Evolutionary conservation across 2,329 filamentous ascomycete genomes (phyloP).

Genomic region (Blastomyces gilchristii): DNA sequence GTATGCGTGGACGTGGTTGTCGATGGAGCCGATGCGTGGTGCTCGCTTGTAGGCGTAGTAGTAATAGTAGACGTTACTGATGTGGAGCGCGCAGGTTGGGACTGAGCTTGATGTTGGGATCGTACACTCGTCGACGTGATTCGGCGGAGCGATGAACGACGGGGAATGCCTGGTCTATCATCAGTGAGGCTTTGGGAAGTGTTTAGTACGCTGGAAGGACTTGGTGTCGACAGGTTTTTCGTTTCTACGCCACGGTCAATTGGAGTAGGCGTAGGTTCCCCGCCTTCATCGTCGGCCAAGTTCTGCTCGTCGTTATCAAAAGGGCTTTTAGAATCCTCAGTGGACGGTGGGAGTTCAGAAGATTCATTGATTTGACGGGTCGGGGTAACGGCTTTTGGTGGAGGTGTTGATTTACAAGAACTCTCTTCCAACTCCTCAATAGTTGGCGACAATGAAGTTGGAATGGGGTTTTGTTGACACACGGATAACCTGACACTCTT

Average conservation of each 20-base stretch:
- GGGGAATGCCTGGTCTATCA: constrained; percentile 1
- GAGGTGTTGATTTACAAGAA: constrained; percentile 2
- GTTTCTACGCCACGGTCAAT: neutral
- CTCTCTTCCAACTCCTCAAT: constrained; percentile 29
- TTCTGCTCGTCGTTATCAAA: neutral
- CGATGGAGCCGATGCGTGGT: neutral
- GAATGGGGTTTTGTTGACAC: constrained; percentile 23
- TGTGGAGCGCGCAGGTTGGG: neutral
- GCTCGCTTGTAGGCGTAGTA: neutral
- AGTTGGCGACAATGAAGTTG: constrained; percentile 24
- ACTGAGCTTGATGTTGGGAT: neutral
- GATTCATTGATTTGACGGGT: neutral
- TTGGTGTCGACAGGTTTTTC: too few species aligned
- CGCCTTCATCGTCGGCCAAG: neutral
- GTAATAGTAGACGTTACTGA: neutral
- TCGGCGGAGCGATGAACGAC: constrained; percentile 3
- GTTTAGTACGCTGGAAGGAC: neutral
- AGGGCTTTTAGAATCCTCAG: neutral
- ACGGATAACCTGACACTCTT: constrained; percentile 37
- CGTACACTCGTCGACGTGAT: neutral
- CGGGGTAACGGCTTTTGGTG: neutral
- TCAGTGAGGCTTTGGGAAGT: neutral
- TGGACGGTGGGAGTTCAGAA: neutral
- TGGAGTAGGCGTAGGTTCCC: neutral
- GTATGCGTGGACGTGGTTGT: neutral